phyloP scores from a whole-genome alignment of 2,329 filamentous ascomycete species.

The Aspergillus novoparasiticus region DNA sequence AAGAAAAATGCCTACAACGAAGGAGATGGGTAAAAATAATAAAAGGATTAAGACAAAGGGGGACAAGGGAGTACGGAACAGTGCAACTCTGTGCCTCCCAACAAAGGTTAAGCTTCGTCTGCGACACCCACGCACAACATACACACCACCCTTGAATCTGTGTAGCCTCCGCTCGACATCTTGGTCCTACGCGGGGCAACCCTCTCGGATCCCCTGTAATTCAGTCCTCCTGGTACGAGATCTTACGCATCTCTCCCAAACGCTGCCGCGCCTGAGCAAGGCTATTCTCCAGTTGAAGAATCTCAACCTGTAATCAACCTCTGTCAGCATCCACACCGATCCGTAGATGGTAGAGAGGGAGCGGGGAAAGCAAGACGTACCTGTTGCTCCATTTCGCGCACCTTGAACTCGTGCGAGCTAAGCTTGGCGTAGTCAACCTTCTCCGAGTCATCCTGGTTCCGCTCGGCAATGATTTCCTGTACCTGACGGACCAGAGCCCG shows the following conservation, averaged over 20 bases:
- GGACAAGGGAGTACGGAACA: not conserved
- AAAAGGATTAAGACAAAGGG: not conserved
- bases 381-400: slow-evolving; percentile 99
- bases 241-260: slow-evolving; percentile 97
- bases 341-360: not conserved
- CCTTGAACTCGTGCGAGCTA: slow-evolving; percentile 95
- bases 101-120: not conserved
- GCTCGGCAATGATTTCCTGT: slow-evolving; percentile 88
- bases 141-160: too few relatives aligned
- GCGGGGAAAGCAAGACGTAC: slow-evolving; percentile 54
- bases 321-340: not conserved
- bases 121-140: not conserved
- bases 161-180: not conserved
- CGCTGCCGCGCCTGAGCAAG: slow-evolving; percentile 77
- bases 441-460: slow-evolving; percentile 75
- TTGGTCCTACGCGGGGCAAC: not conserved
- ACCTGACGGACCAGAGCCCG: slow-evolving; percentile 87
- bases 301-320: slow-evolving; percentile 74
- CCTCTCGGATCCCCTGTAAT: not conserved
- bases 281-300: slow-evolving; percentile 89
- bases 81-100: not conserved
- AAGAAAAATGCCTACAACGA: too few relatives aligned
- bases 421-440: slow-evolving; percentile 84
- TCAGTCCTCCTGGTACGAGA: slow-evolving; percentile 82
- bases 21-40: not conserved